Percentiles rank a stretch among this genome's conserved stretches.
Conservation (phyloP, 129 eudicot genomes). For the Lactuca saligna region DNA sequence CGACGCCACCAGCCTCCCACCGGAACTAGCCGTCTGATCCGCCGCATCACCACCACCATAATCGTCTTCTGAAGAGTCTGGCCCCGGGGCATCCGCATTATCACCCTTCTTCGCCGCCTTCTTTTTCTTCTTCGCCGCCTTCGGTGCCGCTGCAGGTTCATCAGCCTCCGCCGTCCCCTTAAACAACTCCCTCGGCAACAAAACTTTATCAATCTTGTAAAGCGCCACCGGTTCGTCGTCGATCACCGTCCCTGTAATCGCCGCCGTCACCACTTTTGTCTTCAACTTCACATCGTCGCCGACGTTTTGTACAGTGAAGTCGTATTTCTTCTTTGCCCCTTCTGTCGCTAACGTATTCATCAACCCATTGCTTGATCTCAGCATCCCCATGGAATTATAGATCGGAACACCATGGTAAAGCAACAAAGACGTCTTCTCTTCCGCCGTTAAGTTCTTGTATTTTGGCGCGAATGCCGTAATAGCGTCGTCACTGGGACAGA, state of each 20-base stretch:
- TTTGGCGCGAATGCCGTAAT: constrained; percentile 60
- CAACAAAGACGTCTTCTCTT: constrained; percentile 51
- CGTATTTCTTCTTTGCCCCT: constrained; percentile 70
- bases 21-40: constrained; percentile 49
- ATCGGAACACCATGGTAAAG: constrained; percentile 75
- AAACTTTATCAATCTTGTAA: constrained; percentile 67
- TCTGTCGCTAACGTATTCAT: constrained; percentile 89
- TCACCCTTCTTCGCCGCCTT: constrained; percentile 35
- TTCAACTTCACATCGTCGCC: constrained; percentile 65
- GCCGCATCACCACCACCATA: constrained; percentile 45
- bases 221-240: constrained; percentile 80
- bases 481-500: constrained; percentile 64
- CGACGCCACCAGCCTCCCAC: constrained; percentile 34
- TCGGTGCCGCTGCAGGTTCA: constrained; percentile 59
- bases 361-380: constrained; percentile 69
- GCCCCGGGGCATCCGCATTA: constrained; percentile 59
- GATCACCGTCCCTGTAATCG: constrained; percentile 62
- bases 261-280: constrained; percentile 72
- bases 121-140: constrained; percentile 42
- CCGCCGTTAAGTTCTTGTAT: constrained; percentile 67
- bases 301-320: constrained; percentile 65
- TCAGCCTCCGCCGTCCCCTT: constrained; percentile 47
- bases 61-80: constrained; percentile 34
- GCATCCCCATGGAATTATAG: constrained; percentile 75
- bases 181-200: constrained; percentile 67